Percentiles rank a stretch among this genome's conserved stretches.
Evolutionary conservation across 306 rosid species (phyloP).

Genomic region (Bauhinia variegata): DNA sequence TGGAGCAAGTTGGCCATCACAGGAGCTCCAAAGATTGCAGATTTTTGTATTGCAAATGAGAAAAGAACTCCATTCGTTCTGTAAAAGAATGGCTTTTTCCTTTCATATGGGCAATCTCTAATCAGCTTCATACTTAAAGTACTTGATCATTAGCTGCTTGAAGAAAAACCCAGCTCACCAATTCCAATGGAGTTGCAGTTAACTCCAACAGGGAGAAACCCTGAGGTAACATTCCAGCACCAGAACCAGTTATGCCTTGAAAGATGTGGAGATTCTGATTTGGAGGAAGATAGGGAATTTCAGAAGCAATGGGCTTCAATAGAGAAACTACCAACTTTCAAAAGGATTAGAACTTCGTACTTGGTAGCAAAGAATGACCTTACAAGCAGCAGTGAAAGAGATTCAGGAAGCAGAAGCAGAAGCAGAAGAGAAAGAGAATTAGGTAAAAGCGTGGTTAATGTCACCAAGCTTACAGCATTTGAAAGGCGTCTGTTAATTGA

Average conservation of each 20-base stretch:
- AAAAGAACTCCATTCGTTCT: too few species aligned
- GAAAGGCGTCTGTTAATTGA: constrained; percentile 58
- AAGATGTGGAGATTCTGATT: constrained; percentile 53
- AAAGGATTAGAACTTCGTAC: constrained; percentile 53
- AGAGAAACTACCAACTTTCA: constrained; percentile 56
- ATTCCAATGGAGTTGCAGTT: constrained; percentile 41
- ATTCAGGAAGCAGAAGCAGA: constrained; percentile 8
- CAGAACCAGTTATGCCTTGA: constrained; percentile 43
- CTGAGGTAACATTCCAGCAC: constrained; percentile 19
- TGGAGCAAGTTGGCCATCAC: too few species aligned
- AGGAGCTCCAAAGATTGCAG: too few species aligned
- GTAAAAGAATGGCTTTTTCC: too few species aligned
- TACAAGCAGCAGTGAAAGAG: constrained; percentile 28
- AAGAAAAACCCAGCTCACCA: constrained; percentile 20
- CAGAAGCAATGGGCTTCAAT: constrained; percentile 62
- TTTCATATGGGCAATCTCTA: too few species aligned
- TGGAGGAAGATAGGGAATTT: constrained; percentile 58
- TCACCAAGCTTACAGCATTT: constrained; percentile 62
- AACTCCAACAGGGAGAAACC: constrained; percentile 52
- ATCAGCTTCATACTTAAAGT: too few species aligned
- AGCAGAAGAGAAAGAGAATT: constrained; percentile 30
- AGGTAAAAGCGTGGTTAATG: constrained; percentile 56
- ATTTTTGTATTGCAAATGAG: too few species aligned
- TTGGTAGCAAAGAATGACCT: constrained; percentile 45
- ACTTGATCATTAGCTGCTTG: constrained; percentile 14